Evolutionary conservation across 306 rosid species (phyloP), one percentile per base, ranked within the genome.

Genomic region (Pyrus bretschneideri): DNA sequence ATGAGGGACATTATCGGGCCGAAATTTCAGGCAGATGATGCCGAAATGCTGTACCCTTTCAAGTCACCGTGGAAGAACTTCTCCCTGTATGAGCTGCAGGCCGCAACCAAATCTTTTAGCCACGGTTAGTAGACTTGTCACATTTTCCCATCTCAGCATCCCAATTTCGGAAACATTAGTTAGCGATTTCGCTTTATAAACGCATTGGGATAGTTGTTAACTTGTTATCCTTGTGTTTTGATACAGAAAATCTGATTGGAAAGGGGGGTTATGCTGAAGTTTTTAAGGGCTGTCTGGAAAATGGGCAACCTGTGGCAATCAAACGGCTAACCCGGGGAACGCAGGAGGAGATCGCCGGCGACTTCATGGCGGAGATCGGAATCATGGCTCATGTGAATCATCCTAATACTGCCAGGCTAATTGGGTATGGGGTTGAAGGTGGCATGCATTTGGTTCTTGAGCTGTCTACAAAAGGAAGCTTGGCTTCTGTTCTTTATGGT

Each of bases 241-340:
- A 75, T 87, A 79, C 82, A 96, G 99, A 88, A 52, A 92, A 93
- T 79, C 69, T 89, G 83, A 92, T 96, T 73, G 99, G 99, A 72
- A 96, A 96, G 58, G 99, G 99, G 45, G 99, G 99, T 69, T 93
- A 96, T 88, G 97, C 99, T 58, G 96, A 91, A 75, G 96, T 96
- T 51, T 96, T 87, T 90, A 89, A 78, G 81, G 99, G 99, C 77
- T 80, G 94, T 87, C 77, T 96, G 75, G 75, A 82, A 84, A 86
- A 91, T 86, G 74, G 85, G 65, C 89, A 83, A 70, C 77, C 87
- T 21, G 96, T 96, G 83, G 98, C 99, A 77, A 80, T 96, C 73
- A 96, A 96, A 69, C 60, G 86, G 75, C 81, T 91, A 69, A 91
- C 91, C 62, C 66, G 93, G 79, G 98, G 98, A 83, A 88, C 84